Evolutionary conservation across 106 monocot species (phyloP), one percentile per base, ranked within the genome.

Genomic region (Dendrobium catenatum): DNA sequence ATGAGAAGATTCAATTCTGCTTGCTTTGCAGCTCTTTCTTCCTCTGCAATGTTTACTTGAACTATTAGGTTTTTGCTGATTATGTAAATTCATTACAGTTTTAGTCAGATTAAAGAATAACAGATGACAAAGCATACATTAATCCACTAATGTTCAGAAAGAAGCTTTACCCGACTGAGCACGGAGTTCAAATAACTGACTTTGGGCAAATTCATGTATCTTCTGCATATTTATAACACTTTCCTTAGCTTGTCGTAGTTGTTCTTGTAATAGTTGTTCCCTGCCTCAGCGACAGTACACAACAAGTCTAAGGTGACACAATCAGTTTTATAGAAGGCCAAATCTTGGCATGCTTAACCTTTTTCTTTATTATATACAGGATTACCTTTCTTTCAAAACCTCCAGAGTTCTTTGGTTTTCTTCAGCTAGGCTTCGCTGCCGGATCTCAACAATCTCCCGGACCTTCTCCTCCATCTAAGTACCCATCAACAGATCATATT

Each of bases 381-480:
- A 41, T 41, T 84, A 98, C 97, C 97, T 94, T 85, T 98, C 97
- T 86, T 94, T 98, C 26, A 98, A 77, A 80, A 93, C 92, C 78
- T 98, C 97, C 31, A 98, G 88, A 58, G 94, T 98, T 85, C 93
- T 98, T 80, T 98, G 97, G 76, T 91, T 98, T 82, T 98, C 97
- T 86, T 98, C 97, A 42, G 97, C 92, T 42, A 98, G 83, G 78
- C 88, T 98, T 27, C 97, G 90, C 77, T 98, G 97, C 78, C 91
- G 92, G 67, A 98, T 98, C 80, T 98, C 97, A 82, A 98, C 97
- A 81, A 98, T 86, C 82, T 98, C 97, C 73, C 90, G 92, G 42
- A 98, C 94, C 86, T 98, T 98, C 83, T 98, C 97, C 80, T 98
- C 97, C 97, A 98, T 98, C 97, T 98, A 83, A 79, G 76, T 33